phyloP scores from a whole-genome alignment of 2,329 filamentous ascomycete genomes.

The Calycina herbarum region DNA sequence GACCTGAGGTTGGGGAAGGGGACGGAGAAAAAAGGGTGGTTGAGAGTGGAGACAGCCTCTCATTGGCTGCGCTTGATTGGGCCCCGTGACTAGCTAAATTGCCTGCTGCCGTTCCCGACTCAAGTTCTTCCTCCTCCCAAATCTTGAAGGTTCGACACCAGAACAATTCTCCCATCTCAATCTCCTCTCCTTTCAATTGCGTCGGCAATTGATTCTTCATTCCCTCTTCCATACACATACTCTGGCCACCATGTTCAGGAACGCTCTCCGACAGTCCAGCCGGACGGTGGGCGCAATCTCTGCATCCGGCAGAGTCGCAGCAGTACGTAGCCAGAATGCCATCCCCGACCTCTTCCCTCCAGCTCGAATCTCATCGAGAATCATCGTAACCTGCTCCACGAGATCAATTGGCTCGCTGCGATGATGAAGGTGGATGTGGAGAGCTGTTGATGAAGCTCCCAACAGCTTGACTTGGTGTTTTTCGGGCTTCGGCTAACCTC shows the following conservation, averaged over 20 bases:
- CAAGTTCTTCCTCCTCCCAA: constrained; percentile 16
- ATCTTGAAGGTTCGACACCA: constrained; percentile 33
- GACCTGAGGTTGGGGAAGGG: background rate
- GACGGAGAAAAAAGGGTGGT: background rate
- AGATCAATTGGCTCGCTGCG: constrained; percentile 38
- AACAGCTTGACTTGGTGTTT: constrained; percentile 36
- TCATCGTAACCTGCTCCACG: constrained; percentile 41
- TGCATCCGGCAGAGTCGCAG: constrained; percentile 86
- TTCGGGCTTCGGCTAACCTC: constrained; percentile 56
- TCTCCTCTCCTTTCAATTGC: constrained; percentile 64
- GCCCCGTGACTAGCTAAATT: too few species aligned
- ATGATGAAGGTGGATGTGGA: constrained; percentile 37
- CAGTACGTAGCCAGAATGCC: constrained; percentile 72
- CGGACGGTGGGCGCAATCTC: constrained; percentile 92
- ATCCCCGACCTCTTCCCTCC: constrained; percentile 39
- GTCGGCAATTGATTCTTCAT: constrained; percentile 62
- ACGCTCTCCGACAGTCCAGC: constrained; percentile 95
- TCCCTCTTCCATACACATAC: constrained; percentile 51
- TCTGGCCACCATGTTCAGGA: constrained; percentile 87
- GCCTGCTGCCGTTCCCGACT: too few species aligned
- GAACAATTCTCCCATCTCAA: constrained; percentile 38
- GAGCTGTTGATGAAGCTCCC: constrained; percentile 42
- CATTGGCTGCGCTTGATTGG: background rate
- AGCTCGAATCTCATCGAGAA: constrained; percentile 38
- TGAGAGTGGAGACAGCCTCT: background rate